A percentile compares a stretch with the other conserved stretches of the same genome.
These are phyloP conservation scores for Chaetomiaceae sp. DNA, from an alignment of 2,329 filamentous ascomycete species.

Conservation along the genomic window DNA sequence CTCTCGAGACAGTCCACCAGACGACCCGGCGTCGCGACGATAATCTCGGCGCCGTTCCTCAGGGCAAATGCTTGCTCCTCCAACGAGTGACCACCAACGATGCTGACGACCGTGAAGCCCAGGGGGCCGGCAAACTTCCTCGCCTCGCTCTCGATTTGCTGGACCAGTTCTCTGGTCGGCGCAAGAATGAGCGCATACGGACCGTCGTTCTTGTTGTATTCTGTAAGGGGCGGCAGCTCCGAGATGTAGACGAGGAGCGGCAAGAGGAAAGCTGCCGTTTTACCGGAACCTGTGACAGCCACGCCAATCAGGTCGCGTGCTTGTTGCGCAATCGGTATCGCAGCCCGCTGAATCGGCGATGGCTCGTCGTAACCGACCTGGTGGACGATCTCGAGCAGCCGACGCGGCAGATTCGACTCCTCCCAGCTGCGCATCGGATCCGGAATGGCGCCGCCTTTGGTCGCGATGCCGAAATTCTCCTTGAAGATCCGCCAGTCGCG, in stretches of 20 bases:
- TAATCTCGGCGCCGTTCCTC: constrained; percentile 90
- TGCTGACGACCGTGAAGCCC: constrained; percentile 91
- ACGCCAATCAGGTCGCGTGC: constrained; percentile 96
- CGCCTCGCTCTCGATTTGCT: constrained; percentile 94
- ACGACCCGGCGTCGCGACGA: constrained; percentile 97
- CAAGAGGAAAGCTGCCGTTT: constrained; percentile 91
- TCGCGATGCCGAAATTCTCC: constrained; percentile 95
- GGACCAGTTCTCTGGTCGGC: constrained; percentile 92
- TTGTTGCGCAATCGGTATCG: constrained; percentile 91
- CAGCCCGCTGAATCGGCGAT: constrained; percentile 84
- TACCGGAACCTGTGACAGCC: constrained; percentile 95
- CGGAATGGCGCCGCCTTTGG: constrained; percentile 85
- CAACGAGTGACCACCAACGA: constrained; percentile 93
- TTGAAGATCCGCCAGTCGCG: constrained; percentile 99
- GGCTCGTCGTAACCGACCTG: constrained; percentile 88
- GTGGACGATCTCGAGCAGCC: constrained; percentile 75
- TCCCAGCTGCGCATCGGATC: constrained; percentile 95
- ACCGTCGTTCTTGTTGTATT: constrained; percentile 85
- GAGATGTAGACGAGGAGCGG: constrained; percentile 93
- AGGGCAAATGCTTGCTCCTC: constrained; percentile 91
- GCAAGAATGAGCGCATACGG: constrained; percentile 97
- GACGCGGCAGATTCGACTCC: constrained; percentile 74
- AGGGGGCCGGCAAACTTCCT: constrained; percentile 86
- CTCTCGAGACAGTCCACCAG: constrained; percentile 95
- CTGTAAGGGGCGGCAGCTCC: constrained; percentile 77